A percentile compares a stretch with the other conserved stretches of the same genome.
These are phyloP conservation scores for Haematococcus sp. DNA, from an alignment of 139 green algal genomes.

Conservation along the genomic window DNA sequence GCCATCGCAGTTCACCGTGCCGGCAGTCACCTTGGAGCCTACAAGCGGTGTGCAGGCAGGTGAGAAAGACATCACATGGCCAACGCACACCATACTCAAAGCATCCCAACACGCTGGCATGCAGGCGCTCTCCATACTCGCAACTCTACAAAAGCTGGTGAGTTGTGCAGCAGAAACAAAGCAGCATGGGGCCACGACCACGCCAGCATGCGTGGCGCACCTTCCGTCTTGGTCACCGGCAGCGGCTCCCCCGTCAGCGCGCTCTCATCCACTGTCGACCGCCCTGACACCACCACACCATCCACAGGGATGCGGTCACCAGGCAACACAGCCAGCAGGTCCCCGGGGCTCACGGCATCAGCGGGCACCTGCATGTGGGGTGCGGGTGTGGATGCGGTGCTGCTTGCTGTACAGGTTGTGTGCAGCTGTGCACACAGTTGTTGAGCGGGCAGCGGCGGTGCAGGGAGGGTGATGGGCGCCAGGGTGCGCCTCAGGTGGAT, in stretches of 20 bases:
- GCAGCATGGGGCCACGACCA: neutral
- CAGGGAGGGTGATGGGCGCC: no score
- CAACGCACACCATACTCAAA: neutral
- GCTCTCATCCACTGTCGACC: slow-evolving; percentile 72
- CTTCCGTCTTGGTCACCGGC: slow-evolving; percentile 67
- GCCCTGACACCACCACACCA: slow-evolving; percentile 65
- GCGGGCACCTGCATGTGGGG: no score
- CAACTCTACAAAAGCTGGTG: no score
- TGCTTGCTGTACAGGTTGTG: no score
- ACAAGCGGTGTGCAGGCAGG: slow-evolving; percentile 1
- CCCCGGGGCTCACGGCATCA: slow-evolving; percentile 60
- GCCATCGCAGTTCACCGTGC: slow-evolving; percentile 85
- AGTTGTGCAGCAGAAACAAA: neutral
- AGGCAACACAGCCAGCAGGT: slow-evolving; percentile 75
- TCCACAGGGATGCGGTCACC: slow-evolving; percentile 86
- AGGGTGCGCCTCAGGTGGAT: no score
- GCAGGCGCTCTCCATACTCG: no score
- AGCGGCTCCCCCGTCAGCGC: slow-evolving; percentile 82
- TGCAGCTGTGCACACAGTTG: no score
- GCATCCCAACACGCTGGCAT: no score
- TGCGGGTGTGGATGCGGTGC: no score
- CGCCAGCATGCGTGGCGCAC: slow-evolving; percentile 9
- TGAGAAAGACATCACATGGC: neutral
- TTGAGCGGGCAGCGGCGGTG: no score
- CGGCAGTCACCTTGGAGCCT: slow-evolving; percentile 75